Evolutionary conservation across 2,329 filamentous ascomycete species (phyloP), one percentile per base, ranked within the genome.

Genomic region (Clarireedia hainanense): DNA sequence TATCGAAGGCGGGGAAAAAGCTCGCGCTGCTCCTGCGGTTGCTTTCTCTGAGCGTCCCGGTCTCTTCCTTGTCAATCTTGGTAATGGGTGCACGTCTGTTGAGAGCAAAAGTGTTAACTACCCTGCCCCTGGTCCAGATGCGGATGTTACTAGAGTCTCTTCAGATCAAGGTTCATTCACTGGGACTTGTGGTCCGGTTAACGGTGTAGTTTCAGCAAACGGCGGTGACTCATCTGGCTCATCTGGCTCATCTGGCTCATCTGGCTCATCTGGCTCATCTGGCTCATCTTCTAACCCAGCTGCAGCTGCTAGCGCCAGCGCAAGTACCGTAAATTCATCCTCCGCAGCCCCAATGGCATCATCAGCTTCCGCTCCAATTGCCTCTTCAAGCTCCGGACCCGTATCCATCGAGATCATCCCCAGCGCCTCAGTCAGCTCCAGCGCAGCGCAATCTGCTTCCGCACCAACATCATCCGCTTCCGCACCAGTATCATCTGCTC

Each of bases 41-140:
- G 57, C 68, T 23, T 78, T 83, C 63, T 66, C 70, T 30, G 59
- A 63, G 6, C 75, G 83, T 0, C 83, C 83, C 0, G 69, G 74
- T 20, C 74, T 85, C 65, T 85, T 83, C 63, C 73, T 81, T 12
- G 80, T 79, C 64, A 85, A 85, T 62, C 67, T 83, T 27, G 68
- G 68, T 2, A 75, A 75, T n/a, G 68, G 68, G 15, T 84, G 81
- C 67, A 69, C 62, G 3, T 81, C 79, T 2, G 68, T 70, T 0
- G 75, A 78, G 53, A 64, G 68, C 15, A 65, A 72, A 27, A 75
- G 81, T 37, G 73, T 81, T 26, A 65, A 71, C 37, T 84, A 81
- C 69, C 81, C 82, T 5, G 63, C 77, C 46, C 76, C 81, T 5
- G 82, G 82, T 5, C 65, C 70, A n/a, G 70, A 74, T 47, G 70